Conservation (phyloP, 306 rosid genomes). For the Vicia sativa region DNA sequence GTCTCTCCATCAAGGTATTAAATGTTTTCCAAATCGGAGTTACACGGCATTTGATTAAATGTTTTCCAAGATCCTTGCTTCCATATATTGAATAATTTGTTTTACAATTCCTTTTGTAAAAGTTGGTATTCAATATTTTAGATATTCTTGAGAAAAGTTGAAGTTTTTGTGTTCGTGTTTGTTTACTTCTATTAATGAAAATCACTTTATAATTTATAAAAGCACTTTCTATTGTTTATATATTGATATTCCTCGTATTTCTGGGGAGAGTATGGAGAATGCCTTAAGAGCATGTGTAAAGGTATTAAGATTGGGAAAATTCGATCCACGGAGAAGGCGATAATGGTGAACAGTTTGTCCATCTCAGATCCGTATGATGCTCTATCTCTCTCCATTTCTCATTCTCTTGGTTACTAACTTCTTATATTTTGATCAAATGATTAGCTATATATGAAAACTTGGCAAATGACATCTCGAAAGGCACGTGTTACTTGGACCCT, state of each 20-base stretch:
- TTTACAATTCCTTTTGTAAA: too few species aligned
- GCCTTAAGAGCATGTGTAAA: conserved; percentile 98
- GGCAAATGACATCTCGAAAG: conserved; percentile 96
- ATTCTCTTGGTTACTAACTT: conserved; percentile 20
- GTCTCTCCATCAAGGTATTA: conserved; percentile 91
- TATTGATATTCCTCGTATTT: conserved; percentile 32
- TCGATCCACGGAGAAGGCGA: conserved; percentile 97
- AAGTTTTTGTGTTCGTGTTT: too few species aligned
- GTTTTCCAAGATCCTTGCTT: conserved; percentile 21
- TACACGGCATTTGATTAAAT: conserved; percentile 14
- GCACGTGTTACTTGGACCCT: conserved; percentile 95
- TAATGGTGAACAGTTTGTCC: conserved; percentile 88
- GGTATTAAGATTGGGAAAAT: conserved; percentile 99
- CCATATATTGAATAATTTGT: conserved; percentile 7
- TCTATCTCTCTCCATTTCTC: conserved; percentile 17
- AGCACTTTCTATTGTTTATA: conserved; percentile 18
- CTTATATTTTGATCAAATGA: conserved; percentile 34
- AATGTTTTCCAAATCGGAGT: conserved; percentile 9
- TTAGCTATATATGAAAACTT: conserved; percentile 92
- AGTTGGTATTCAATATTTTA: too few species aligned
- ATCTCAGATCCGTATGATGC: conserved; percentile 22
- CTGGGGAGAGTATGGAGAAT: conserved; percentile 99
- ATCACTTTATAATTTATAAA: conserved; percentile 7
- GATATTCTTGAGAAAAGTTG: too few species aligned
- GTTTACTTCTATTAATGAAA: too few species aligned